Percentiles rank a stretch among this genome's conserved stretches.
phyloP scores from a whole-genome alignment of 2,329 filamentous ascomycete species.

The Passalora sequoiae region DNA sequence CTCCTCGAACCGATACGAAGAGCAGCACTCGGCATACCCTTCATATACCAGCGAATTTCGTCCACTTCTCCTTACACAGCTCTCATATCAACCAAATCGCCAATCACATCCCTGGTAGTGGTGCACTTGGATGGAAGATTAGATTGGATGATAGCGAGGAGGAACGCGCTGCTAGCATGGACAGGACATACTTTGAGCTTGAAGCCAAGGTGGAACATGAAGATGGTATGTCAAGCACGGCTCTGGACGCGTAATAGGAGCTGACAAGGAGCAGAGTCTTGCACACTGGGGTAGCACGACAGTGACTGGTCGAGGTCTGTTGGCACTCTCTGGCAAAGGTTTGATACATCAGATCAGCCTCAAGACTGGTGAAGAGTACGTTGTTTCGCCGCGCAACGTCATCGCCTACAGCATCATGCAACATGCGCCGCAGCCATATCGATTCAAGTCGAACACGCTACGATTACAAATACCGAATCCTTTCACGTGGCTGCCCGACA shows the following conservation, averaged over 20 bases:
- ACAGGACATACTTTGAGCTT: constrained; percentile 80
- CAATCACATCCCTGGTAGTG: constrained; percentile 78
- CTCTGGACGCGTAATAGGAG: neutral
- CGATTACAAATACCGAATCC: constrained; percentile 71
- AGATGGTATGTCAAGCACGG: constrained; percentile 48
- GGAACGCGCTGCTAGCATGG: constrained; percentile 89
- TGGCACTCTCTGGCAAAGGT: constrained; percentile 78
- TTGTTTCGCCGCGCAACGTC: constrained; percentile 83
- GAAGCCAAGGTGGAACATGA: constrained; percentile 67
- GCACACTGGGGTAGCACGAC: constrained; percentile 89
- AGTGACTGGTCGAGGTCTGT: constrained; percentile 79
- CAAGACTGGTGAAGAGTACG: constrained; percentile 78
- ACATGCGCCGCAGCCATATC: constrained; percentile 72
- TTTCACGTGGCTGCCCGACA: constrained; percentile 60
- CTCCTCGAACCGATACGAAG: constrained; percentile 78
- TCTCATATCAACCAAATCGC: constrained; percentile 80
- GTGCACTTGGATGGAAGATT: constrained; percentile 87
- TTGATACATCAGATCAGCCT: constrained; percentile 84
- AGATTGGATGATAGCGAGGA: constrained; percentile 90
- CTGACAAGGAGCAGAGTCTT: constrained; percentile 54
- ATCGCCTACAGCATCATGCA: constrained; percentile 80
- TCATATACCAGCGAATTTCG: constrained; percentile 85
- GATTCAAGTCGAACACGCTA: constrained; percentile 71
- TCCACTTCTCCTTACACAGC: constrained; percentile 84
- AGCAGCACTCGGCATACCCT: constrained; percentile 77